These are phyloP conservation scores for Fusarium setosum DNA, from an alignment of 2,329 filamentous ascomycete species.

Conservation along the genomic window DNA sequence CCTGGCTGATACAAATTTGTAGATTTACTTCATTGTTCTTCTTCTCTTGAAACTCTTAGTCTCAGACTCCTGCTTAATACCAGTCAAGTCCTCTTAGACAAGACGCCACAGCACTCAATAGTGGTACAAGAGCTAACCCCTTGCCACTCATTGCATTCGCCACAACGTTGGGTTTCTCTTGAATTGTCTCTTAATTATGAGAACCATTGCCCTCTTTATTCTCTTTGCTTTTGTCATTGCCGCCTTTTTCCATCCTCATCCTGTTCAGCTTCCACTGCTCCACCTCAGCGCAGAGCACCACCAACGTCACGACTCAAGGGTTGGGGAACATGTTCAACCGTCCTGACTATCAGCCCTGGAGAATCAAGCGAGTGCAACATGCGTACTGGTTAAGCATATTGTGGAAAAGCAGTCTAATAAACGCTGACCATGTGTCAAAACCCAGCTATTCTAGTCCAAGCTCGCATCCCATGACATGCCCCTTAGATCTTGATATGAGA, in stretches of 20 bases:
- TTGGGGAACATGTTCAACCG: background rate
- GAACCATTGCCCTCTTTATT: too few species aligned
- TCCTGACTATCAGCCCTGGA: background rate
- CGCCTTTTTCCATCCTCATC: background rate
- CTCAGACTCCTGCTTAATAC: background rate
- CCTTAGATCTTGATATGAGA: constrained; percentile 47
- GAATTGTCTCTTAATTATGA: too few species aligned
- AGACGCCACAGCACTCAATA: constrained; percentile 5
- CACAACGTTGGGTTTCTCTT: constrained; percentile 7
- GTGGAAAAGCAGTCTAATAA: background rate
- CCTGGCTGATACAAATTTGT: background rate
- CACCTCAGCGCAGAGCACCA: background rate
- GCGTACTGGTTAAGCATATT: constrained; percentile 4
- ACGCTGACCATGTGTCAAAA: background rate
- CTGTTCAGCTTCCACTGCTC: background rate
- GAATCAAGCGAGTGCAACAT: background rate
- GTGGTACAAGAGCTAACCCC: constrained; percentile 7
- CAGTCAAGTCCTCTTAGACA: constrained; percentile 12
- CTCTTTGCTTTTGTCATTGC: background rate
- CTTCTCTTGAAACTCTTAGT: background rate
- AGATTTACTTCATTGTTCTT: background rate
- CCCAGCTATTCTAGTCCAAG: background rate
- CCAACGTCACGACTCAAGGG: constrained; percentile 1
- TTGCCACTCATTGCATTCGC: background rate
- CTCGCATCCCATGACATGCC: background rate